Conservation (phyloP, 2,329 filamentous ascomycete genomes). For the Trichocomaceae sp. region DNA sequence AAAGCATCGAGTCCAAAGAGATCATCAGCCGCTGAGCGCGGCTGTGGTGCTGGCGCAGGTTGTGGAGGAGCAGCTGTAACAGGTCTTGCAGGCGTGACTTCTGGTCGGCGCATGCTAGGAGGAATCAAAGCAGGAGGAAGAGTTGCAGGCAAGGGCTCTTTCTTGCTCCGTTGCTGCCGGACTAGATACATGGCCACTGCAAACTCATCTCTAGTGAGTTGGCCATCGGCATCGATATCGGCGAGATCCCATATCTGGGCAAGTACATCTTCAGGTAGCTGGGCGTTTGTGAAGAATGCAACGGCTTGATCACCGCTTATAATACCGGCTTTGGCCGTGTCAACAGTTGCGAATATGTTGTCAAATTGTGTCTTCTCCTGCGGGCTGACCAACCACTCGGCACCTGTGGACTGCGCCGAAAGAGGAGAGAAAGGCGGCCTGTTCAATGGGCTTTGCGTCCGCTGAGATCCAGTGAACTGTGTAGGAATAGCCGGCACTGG, state of each 20-base stretch:
- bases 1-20: constrained; percentile 84
- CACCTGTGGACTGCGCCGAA: constrained; percentile 50
- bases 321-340: constrained; percentile 70
- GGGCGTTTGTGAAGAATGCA: constrained; percentile 86
- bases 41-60: constrained; percentile 33
- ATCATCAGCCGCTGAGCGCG: constrained; percentile 84
- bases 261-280: constrained; percentile 77
- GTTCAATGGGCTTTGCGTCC: constrained; percentile 55
- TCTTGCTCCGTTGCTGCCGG: constrained; percentile 73
- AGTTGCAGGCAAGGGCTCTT: constrained; percentile 64
- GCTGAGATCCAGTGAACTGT: constrained; percentile 62
- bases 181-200: constrained; percentile 97
- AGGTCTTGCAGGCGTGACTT: constrained; percentile 35
- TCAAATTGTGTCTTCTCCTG: constrained; percentile 86
- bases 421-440: constrained; percentile 47
- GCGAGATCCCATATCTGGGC: constrained; percentile 97
- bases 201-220: constrained; percentile 81
- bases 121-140: constrained; percentile 77
- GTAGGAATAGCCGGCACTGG: constrained; percentile 66
- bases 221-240: constrained; percentile 85
- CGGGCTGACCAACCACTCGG: constrained; percentile 75
- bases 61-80: constrained; percentile 37
- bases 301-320: constrained; percentile 95
- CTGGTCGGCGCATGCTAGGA: constrained; percentile 66
- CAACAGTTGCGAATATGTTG: constrained; percentile 73